These are phyloP conservation scores for Rhizopus stolonifer DNA, from an alignment of 371 early-diverging fungal species.

Conservation along the genomic window DNA sequence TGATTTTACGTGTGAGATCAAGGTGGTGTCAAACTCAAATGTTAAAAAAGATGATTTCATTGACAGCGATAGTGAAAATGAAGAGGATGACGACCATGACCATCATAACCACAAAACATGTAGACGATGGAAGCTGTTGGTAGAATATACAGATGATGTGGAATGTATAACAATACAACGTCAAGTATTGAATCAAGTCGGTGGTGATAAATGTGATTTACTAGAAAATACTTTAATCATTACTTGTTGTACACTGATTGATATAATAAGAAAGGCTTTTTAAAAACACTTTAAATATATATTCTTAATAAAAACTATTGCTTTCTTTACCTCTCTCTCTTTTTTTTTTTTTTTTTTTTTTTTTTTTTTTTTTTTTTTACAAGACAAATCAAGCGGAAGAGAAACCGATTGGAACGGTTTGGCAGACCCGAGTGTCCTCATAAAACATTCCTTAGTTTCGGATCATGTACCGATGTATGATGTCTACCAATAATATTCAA, in stretches of 20 bases:
- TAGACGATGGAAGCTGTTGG: conserved; percentile 24
- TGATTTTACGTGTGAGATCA: conserved; percentile 43
- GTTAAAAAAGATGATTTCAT: conserved; percentile 32
- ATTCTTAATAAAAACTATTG: not conserved
- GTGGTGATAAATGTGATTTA: conserved; percentile 14
- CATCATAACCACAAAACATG: conserved; percentile 24
- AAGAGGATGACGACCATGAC: conserved; percentile 25
- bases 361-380: not conserved
- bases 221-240: conserved; percentile 32
- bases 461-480: not conserved
- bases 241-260: conserved; percentile 43
- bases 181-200: not conserved
- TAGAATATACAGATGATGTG: conserved; percentile 20
- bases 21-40: conserved; percentile 18
- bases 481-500: too few species aligned
- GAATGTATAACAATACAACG: conserved; percentile 1
- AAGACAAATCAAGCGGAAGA: too few species aligned
- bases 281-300: not conserved
- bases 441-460: not conserved
- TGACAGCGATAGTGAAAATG: conserved; percentile 28
- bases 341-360: not conserved
- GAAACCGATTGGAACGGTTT: too few species aligned
- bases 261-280: conserved; percentile 17
- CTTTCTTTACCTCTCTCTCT: not conserved
- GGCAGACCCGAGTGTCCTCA: too few species aligned